Conservation (phyloP, 176 grass and related monocot genomes). For the Tillandsia leiboldiana region DNA sequence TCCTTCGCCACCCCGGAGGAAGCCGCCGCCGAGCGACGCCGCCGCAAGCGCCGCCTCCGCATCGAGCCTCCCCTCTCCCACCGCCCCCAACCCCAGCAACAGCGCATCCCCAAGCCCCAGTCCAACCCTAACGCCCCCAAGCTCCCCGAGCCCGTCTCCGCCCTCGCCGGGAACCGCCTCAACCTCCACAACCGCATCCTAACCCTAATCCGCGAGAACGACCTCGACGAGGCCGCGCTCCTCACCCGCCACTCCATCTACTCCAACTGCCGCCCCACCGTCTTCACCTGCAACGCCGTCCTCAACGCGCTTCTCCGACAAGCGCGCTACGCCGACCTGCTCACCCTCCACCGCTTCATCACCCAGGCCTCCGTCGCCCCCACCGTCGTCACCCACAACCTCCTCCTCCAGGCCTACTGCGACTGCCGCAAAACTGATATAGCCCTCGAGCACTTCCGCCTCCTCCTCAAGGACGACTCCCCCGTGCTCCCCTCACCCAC, state of each 20-base stretch:
- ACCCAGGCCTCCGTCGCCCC: slow-evolving; percentile 71
- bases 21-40: slow-evolving; percentile 42
- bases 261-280: slow-evolving; percentile 83
- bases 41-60: slow-evolving; percentile 48
- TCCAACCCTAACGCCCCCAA: slow-evolving; percentile 29
- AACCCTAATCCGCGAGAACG: slow-evolving; percentile 34
- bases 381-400: slow-evolving; percentile 63
- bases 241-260: slow-evolving; percentile 85
- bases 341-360: slow-evolving; percentile 79
- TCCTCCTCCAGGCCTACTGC: slow-evolving; percentile 65
- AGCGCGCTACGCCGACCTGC: slow-evolving; percentile 56
- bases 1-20: slow-evolving; percentile 27
- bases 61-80: slow-evolving; percentile 4
- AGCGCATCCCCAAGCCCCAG: not conserved
- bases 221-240: slow-evolving; percentile 67
- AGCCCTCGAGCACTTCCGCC: slow-evolving; percentile 62
- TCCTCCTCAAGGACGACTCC: slow-evolving; percentile 49
- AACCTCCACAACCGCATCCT: slow-evolving; percentile 82
- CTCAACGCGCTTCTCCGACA: slow-evolving; percentile 62
- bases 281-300: slow-evolving; percentile 63
- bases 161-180: slow-evolving; percentile 49
- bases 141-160: slow-evolving; percentile 57
- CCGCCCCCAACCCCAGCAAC: not conserved
- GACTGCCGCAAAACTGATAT: slow-evolving; percentile 44
- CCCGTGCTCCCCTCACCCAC: slow-evolving; percentile 55